Evolutionary conservation across 2,329 filamentous ascomycete species (phyloP).

Genomic region (Thermomyces lanuginosus): DNA sequence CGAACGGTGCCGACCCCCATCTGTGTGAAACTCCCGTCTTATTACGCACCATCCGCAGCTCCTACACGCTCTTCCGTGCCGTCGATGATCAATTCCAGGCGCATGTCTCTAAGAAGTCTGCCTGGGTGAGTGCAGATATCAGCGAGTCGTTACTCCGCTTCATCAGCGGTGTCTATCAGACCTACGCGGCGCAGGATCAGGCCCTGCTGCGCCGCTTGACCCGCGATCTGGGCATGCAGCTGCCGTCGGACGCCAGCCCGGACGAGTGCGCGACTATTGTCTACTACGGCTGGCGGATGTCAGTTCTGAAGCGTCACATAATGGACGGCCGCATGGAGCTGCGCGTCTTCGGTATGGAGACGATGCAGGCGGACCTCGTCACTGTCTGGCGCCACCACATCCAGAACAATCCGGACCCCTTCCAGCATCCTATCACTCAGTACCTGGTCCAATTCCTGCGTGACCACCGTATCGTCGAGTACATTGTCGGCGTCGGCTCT

Average conservation of each 20-base stretch:
- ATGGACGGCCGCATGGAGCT: slow-evolving; percentile 81
- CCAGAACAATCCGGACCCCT: slow-evolving; percentile 26
- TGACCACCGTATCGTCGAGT: slow-evolving; percentile 57
- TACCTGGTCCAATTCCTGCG: slow-evolving; percentile 56
- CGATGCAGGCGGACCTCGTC: slow-evolving; percentile 56
- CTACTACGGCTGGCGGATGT: slow-evolving; percentile 49
- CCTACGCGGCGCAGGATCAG: slow-evolving; percentile 15
- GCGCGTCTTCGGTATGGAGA: slow-evolving; percentile 60
- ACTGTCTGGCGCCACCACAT: slow-evolving; percentile 44
- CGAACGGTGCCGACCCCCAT: slow-evolving; percentile 10
- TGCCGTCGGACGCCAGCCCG: slow-evolving; percentile 14
- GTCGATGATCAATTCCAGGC: slow-evolving; percentile 23
- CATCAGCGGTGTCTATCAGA: slow-evolving; percentile 17
- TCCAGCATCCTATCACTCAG: slow-evolving; percentile 40
- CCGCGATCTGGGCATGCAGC: slow-evolving; percentile 19
- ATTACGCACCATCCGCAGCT: slow-evolving; percentile 9
- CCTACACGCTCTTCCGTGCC: slow-evolving; percentile 16
- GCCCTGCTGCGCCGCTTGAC: slow-evolving; percentile 20
- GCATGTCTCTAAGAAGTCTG: slow-evolving; percentile 26
- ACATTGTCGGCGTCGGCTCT: slow-evolving; percentile 77
- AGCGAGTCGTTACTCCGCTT: slow-evolving; percentile 21
- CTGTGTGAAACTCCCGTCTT: slow-evolving; percentile 9
- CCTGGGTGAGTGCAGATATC: slow-evolving; percentile 27
- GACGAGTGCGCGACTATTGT: slow-evolving; percentile 21
- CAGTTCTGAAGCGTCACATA: slow-evolving; percentile 53